Evolutionary conservation across 441 rosid species (phyloP).

Genomic region (Euphorbia schlechtendalii): DNA sequence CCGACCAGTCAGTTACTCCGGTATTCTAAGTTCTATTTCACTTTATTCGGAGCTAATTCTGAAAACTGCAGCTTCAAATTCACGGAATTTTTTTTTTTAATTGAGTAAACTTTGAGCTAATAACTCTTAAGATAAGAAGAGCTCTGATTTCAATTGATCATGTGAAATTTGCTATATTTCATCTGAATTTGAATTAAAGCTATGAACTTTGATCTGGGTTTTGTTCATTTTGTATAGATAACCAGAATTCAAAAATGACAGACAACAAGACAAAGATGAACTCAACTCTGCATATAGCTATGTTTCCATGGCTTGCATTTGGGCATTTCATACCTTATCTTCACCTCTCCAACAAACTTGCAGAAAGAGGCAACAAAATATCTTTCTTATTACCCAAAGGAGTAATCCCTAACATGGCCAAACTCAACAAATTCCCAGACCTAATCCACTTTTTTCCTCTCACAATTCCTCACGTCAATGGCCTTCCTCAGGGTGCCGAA

Average conservation of each 20-base stretch:
- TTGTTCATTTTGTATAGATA: no score
- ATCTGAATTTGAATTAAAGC: no score
- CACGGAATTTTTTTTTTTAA: no score
- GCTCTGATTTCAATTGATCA: no score
- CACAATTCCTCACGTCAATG: conserved; percentile 45
- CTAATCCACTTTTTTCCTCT: conserved; percentile 47
- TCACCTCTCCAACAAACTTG: conserved; percentile 3
- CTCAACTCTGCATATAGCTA: neutral
- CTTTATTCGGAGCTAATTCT: no score
- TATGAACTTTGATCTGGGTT: no score
- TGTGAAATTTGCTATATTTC: no score
- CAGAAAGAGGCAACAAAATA: neutral
- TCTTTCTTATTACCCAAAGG: neutral
- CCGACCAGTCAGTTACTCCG: no score
- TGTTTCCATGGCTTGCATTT: conserved; percentile 9
- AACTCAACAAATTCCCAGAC: conserved; percentile 13
- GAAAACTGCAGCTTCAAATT: no score
- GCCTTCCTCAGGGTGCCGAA: conserved; percentile 44
- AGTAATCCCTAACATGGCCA: neutral
- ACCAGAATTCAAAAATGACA: neutral
- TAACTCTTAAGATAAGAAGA: no score
- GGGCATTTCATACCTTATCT: conserved; percentile 6
- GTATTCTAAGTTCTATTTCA: no score
- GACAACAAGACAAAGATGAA: neutral
- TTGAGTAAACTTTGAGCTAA: no score